A percentile compares a stretch with the other conserved stretches of the same genome.
Conservation (phyloP, 2,329 filamentous ascomycete genomes). For the Colletotrichum tamarilloi region DNA sequence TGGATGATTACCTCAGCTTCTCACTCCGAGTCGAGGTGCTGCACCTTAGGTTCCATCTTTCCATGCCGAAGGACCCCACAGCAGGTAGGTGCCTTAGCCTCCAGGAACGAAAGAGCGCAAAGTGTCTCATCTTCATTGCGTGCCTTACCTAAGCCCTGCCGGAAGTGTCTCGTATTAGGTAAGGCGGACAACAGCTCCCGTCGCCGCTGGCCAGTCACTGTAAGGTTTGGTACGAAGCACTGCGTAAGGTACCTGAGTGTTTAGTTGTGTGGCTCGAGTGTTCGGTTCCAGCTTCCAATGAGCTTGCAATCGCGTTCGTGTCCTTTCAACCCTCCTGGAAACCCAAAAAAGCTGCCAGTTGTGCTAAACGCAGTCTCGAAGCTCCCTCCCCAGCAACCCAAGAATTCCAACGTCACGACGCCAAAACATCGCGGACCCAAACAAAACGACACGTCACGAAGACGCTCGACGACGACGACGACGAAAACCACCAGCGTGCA, state of each 20-base stretch:
- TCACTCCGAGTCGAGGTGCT: not conserved
- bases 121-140: not conserved
- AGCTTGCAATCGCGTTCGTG: constrained; percentile 41
- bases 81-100: constrained; percentile 15
- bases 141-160: not conserved
- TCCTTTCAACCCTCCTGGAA: constrained; percentile 38
- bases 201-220: too few species aligned
- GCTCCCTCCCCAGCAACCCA: constrained; percentile 20
- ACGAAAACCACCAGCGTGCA: not conserved
- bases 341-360: constrained; percentile 22
- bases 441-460: not conserved
- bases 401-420: not conserved
- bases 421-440: not conserved
- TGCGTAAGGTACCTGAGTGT: too few species aligned
- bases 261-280: constrained; percentile 14
- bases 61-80: not conserved
- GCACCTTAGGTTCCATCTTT: not conserved
- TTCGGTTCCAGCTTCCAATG: constrained; percentile 37
- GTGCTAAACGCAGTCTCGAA: constrained; percentile 17
- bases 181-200: not conserved
- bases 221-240: too few species aligned
- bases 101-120: constrained; percentile 3
- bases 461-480: constrained; percentile 5
- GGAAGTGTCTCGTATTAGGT: not conserved
- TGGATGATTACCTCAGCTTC: too few species aligned